Evolutionary conservation across 2,329 filamentous ascomycete genomes (phyloP).

Genomic region (Tolypocladium cylindrosporum): DNA sequence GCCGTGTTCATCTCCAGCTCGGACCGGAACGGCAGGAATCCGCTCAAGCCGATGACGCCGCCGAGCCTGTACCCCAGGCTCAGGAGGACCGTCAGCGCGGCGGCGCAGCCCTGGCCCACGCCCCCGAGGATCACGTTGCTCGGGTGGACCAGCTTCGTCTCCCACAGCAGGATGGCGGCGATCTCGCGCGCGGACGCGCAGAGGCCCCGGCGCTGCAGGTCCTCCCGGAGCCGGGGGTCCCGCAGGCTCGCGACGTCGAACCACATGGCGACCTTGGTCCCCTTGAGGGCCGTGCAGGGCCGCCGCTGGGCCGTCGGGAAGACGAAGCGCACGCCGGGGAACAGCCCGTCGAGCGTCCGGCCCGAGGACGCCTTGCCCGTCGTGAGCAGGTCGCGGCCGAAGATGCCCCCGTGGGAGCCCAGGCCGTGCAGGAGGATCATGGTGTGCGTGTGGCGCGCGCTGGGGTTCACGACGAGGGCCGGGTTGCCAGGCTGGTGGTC

Average conservation of each 20-base stretch:
- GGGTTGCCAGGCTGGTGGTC: neutral
- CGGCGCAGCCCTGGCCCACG: constrained; percentile 43
- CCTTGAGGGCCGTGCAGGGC: constrained; percentile 31
- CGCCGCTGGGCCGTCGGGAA: constrained; percentile 39
- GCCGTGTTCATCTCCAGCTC: constrained; percentile 20
- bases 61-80: constrained; percentile 25
- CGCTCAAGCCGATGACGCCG: constrained; percentile 36
- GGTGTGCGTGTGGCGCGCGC: constrained; percentile 13
- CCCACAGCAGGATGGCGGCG: constrained; percentile 20
- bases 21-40: constrained; percentile 29
- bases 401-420: constrained; percentile 20
- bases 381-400: constrained; percentile 20
- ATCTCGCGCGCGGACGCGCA: constrained; percentile 27
- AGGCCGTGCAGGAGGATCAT: constrained; percentile 20
- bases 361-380: constrained; percentile 12
- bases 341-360: constrained; percentile 17
- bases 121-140: constrained; percentile 38
- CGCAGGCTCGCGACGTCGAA: constrained; percentile 34
- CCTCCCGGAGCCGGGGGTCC: constrained; percentile 26
- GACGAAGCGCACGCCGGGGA: constrained; percentile 33
- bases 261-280: constrained; percentile 37
- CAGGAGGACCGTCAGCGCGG: constrained; percentile 30
- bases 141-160: constrained; percentile 17
- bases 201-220: constrained; percentile 34
- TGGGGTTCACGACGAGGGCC: constrained; percentile 12